Evolutionary conservation across 805 yeast genomes (phyloP).

Genomic region (Hanseniaspora jakobsenii): DNA sequence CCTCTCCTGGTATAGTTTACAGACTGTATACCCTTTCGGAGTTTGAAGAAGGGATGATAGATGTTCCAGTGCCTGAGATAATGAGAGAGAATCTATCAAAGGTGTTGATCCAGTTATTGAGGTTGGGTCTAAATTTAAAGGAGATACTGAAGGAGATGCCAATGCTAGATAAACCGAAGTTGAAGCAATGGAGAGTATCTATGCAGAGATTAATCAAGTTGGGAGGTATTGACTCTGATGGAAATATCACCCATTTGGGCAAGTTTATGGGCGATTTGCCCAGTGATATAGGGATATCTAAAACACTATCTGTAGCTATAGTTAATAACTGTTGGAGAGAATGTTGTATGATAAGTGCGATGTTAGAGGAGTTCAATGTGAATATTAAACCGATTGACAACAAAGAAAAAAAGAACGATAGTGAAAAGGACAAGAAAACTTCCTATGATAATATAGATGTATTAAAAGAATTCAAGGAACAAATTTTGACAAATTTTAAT

Average conservation of each 20-base stretch:
- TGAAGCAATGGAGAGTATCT: constrained; percentile 59
- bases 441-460: constrained; percentile 14
- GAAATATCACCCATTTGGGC: constrained; percentile 67
- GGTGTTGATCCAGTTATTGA: constrained; percentile 62
- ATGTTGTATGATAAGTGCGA: constrained; percentile 61
- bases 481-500: constrained; percentile 17
- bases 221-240: constrained; percentile 74
- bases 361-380: constrained; percentile 69
- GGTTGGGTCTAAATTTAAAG: constrained; percentile 50
- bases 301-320: constrained; percentile 53
- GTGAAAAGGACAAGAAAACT: background rate
- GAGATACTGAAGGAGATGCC: constrained; percentile 73
- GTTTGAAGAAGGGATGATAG: constrained; percentile 61
- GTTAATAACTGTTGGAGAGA: constrained; percentile 50
- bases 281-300: constrained; percentile 79
- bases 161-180: constrained; percentile 81
- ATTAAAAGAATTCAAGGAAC: constrained; percentile 22
- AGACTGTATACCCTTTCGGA: constrained; percentile 66
- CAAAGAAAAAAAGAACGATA: constrained; percentile 21
- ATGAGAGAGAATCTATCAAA: constrained; percentile 67
- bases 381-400: constrained; percentile 32
- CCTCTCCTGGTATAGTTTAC: constrained; percentile 92
- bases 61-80: constrained; percentile 85
- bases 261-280: constrained; percentile 85
- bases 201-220: constrained; percentile 71